Evolutionary conservation across 441 rosid genomes (phyloP), one percentile per base, ranked within the genome.

Genomic region (Raphanus hybrid): DNA sequence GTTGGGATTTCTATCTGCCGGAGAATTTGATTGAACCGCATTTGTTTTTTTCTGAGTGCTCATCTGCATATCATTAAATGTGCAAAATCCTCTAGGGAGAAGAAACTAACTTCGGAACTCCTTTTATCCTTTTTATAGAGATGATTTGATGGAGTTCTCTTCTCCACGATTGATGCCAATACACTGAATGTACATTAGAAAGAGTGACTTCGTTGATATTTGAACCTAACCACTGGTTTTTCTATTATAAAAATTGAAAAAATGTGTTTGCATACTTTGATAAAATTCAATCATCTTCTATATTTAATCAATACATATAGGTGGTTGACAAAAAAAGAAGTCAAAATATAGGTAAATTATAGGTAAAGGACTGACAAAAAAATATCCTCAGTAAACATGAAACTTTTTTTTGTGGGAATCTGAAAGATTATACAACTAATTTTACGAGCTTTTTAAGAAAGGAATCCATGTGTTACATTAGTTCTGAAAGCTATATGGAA

Each of bases 401-500:
- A 50, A 50, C 57, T 5, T 50, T 50, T 48, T 50, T 50, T 50
- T 14, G 57, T 50, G 18, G 20, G 57, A 50, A 14, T 15, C 20
- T 50, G 57, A 50, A 50, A 50, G 55, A 50, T 14, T 50, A 50
- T 50, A 15, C 57, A 50, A 48, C 55, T 48, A 48, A n/a, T 48
- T 48, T 48, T n/a, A 48, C 16, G 55, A 50, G 57, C 20, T 50
- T 14, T 50, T 5, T 50, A 50, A 14, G 20, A 14, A 50, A 14
- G 20, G 57, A 50, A 50, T 50, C 18, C 57, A 50, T 14, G 57
- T 18, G 57, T 14, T 50, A 15, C 57, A 50, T 14, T 50, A 14
- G 54, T 50, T 14, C 57, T 39, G 43, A 39, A 66, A 70, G 66
- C 71, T 76, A 29, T 70, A 35, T 8, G 48, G 75, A 64, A 55